Percentiles rank a stretch among this genome's conserved stretches.
Evolutionary conservation across 441 rosid genomes (phyloP).

Genomic region (Populus hybrid): DNA sequence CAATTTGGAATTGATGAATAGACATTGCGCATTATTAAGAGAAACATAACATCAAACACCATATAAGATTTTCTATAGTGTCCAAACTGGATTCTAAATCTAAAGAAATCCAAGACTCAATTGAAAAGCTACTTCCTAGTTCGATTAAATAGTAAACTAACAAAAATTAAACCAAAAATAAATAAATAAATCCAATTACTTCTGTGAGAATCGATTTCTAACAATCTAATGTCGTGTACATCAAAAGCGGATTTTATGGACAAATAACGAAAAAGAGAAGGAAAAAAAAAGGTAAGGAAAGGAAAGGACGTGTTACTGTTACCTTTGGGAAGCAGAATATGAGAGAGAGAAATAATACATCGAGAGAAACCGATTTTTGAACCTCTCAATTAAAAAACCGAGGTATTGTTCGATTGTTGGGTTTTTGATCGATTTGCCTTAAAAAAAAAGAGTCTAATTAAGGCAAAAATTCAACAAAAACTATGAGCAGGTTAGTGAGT

Average conservation of each 20-base stretch:
- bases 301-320: not conserved
- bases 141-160: not conserved
- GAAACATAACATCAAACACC: not conserved
- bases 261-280: not conserved
- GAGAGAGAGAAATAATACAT: not conserved
- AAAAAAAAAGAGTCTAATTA: not conserved
- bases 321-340: constrained; percentile 1
- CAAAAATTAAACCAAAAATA: not conserved
- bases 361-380: not conserved
- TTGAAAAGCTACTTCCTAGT: not conserved
- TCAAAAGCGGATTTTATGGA: not conserved
- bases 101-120: not conserved
- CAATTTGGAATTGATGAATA: not conserved
- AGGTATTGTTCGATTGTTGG: not conserved
- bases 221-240: not conserved
- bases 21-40: not conserved
- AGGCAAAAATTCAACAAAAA: no score
- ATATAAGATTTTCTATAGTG: not conserved
- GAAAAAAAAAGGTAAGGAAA: not conserved
- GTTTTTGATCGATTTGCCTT: constrained; percentile 4
- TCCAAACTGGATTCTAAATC: not conserved
- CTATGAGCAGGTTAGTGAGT: not conserved
- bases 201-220: not conserved
- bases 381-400: not conserved
- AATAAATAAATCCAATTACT: not conserved